phyloP scores from a whole-genome alignment of 176 grass and related monocot genomes.

The Olyra latifolia region DNA sequence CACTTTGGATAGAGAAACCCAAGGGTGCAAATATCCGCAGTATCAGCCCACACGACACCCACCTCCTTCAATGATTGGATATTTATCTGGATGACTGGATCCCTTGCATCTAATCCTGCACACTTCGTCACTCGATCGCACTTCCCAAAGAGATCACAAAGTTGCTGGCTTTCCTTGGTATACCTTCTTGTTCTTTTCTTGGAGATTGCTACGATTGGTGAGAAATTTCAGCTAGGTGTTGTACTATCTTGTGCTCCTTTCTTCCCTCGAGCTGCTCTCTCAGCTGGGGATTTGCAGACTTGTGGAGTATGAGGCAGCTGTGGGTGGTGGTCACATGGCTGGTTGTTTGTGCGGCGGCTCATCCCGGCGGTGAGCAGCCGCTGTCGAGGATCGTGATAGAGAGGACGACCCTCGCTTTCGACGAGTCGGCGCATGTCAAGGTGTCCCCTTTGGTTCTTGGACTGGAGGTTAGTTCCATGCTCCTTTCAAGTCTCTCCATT shows the following conservation, averaged over 20 bases:
- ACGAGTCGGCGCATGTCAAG: constrained; percentile 43
- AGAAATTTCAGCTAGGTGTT: neutral
- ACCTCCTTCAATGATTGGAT: constrained; percentile 12
- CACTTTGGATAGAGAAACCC: too few species aligned
- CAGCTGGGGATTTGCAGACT: constrained; percentile 2
- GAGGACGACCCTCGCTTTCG: constrained; percentile 30
- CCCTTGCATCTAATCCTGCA: neutral
- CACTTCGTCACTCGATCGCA: neutral
- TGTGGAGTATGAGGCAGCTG: neutral
- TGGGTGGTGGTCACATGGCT: constrained; percentile 31
- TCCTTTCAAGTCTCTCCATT: neutral
- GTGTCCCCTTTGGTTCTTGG: constrained; percentile 63
- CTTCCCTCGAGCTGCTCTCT: neutral
- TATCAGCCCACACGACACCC: too few species aligned
- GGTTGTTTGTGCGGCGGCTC: constrained; percentile 3
- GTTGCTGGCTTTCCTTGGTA: neutral
- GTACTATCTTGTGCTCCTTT: neutral
- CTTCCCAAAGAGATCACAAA: neutral
- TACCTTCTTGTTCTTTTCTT: neutral
- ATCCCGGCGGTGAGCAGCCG: constrained; percentile 45
- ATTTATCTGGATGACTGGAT: neutral
- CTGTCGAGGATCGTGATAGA: constrained; percentile 57
- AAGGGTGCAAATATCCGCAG: too few species aligned
- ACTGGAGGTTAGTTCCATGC: constrained; percentile 36
- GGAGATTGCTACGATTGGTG: neutral